These are phyloP conservation scores for Coniochaeta sp. DNA, from an alignment of 2,329 filamentous ascomycete genomes.

Conservation along the genomic window DNA sequence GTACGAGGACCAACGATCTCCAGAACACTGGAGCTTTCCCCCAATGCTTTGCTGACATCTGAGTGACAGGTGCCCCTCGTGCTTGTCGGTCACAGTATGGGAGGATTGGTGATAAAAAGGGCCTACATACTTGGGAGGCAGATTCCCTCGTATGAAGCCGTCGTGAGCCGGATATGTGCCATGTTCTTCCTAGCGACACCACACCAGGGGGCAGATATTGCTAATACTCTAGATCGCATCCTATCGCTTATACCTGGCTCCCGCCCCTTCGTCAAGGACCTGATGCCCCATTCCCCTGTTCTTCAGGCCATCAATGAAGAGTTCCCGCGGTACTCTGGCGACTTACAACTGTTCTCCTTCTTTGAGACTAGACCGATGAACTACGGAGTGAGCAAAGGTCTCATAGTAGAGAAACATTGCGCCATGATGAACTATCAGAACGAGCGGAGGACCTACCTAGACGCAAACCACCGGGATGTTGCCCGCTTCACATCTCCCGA, in stretches of 20 bases:
- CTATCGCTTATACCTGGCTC: slow-evolving; percentile 12
- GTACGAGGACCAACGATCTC: background rate
- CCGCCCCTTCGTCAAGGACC: slow-evolving; percentile 21
- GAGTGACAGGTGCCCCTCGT: slow-evolving; percentile 15
- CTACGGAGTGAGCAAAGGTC: slow-evolving; percentile 7
- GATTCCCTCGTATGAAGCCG: slow-evolving; percentile 9
- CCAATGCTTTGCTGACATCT: background rate
- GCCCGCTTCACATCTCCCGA: slow-evolving; percentile 15
- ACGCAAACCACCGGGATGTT: slow-evolving; percentile 22
- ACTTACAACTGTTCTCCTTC: slow-evolving; percentile 22
- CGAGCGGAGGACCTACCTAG: slow-evolving; percentile 17
- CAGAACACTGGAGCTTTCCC: background rate
- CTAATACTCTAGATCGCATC: slow-evolving; percentile 16
- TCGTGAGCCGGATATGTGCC: slow-evolving; percentile 16
- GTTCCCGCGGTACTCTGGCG: slow-evolving; percentile 17
- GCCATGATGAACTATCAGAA: slow-evolving; percentile 21
- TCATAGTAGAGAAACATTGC: slow-evolving; percentile 23
- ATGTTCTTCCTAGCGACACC: slow-evolving; percentile 31
- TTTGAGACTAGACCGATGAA: slow-evolving; percentile 21
- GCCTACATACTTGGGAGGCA: slow-evolving; percentile 23
- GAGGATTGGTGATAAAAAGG: slow-evolving; percentile 27
- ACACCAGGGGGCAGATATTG: slow-evolving; percentile 22
- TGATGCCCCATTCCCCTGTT: slow-evolving; percentile 17
- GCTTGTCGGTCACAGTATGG: slow-evolving; percentile 30
- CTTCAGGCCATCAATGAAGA: slow-evolving; percentile 24